Percentiles rank a stretch among this genome's conserved stretches.
Evolutionary conservation across 768 basidiomycete genomes (phyloP).

Genomic region (Tylopilus plumbeoviolaceoides): DNA sequence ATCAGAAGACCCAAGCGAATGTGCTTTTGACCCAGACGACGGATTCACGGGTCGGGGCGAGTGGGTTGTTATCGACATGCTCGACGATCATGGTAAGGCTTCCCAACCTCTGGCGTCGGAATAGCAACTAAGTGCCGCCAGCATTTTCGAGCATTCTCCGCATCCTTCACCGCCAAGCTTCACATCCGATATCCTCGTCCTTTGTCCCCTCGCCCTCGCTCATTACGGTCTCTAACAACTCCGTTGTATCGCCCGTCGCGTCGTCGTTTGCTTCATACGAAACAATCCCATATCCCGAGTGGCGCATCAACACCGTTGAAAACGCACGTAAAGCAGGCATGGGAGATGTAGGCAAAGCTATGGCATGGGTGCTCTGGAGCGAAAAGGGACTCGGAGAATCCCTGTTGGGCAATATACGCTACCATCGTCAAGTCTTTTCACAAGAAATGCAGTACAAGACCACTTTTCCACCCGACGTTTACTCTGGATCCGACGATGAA

Average conservation of each 20-base stretch:
- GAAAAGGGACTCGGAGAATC: constrained; percentile 22
- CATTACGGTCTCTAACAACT: constrained; percentile 52
- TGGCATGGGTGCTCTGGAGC: constrained; percentile 44
- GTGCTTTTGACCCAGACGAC: not conserved
- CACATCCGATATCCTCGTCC: constrained; percentile 34
- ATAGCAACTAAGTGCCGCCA: constrained; percentile 17
- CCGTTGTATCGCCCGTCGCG: not conserved
- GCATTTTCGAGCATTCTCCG: constrained; percentile 49
- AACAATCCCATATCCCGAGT: constrained; percentile 60
- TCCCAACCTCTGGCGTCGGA: not conserved
- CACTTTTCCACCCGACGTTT: not conserved
- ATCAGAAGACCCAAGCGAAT: not conserved
- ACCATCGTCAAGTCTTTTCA: constrained; percentile 22
- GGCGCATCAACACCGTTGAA: constrained; percentile 49
- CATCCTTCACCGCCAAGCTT: constrained; percentile 45
- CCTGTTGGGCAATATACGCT: constrained; percentile 18
- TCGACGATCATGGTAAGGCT: constrained; percentile 40
- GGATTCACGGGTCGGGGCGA: constrained; percentile 30
- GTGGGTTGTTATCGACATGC: constrained; percentile 52
- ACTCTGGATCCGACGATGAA: constrained; percentile 32
- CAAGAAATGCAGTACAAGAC: constrained; percentile 23
- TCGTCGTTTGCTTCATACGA: constrained; percentile 28
- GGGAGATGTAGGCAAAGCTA: constrained; percentile 51
- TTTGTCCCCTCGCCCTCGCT: constrained; percentile 44
- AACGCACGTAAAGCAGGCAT: constrained; percentile 55